phyloP scores from a whole-genome alignment of 176 grass and related monocot species.

The Aegilops umbellulata region DNA sequence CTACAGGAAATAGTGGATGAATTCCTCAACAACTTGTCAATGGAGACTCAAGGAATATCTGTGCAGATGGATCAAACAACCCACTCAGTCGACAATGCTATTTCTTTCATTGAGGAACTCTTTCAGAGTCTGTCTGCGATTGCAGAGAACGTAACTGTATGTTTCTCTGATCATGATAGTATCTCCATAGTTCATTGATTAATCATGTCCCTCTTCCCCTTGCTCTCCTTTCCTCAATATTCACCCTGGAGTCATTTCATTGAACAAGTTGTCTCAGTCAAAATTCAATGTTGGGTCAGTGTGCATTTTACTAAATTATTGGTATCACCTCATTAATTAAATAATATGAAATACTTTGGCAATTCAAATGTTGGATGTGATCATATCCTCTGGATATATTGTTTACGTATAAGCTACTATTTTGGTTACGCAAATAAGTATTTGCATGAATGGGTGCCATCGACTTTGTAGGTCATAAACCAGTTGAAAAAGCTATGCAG shows the following conservation, averaged over 20 bases:
- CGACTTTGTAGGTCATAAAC: conserved; percentile 10
- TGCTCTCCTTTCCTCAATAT: no score
- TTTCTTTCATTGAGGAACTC: conserved; percentile 68
- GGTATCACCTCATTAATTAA: background rate
- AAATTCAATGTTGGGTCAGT: conserved; percentile 11
- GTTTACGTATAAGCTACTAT: background rate
- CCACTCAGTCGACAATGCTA: conserved; percentile 46
- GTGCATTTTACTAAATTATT: conserved; percentile 20
- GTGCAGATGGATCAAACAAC: conserved; percentile 55
- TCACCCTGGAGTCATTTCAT: background rate
- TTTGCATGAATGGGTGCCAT: background rate
- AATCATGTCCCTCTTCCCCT: background rate
- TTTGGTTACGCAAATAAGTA: background rate
- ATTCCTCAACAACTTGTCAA: conserved; percentile 25
- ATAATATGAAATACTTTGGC: background rate
- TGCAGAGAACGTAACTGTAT: conserved; percentile 47
- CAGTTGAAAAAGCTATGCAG: conserved; percentile 4
- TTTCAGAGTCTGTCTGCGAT: conserved; percentile 44
- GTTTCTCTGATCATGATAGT: conserved; percentile 14
- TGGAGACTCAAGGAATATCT: conserved; percentile 47
- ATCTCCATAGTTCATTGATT: conserved; percentile 27
- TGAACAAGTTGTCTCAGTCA: conserved; percentile 1
- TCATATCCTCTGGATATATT: conserved; percentile 2
- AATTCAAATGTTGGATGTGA: background rate
- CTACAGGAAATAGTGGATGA: conserved; percentile 48